A percentile compares a stretch with the other conserved stretches of the same genome.
phyloP scores from a whole-genome alignment of 805 yeast genomes.

The Candida dendrica region DNA sequence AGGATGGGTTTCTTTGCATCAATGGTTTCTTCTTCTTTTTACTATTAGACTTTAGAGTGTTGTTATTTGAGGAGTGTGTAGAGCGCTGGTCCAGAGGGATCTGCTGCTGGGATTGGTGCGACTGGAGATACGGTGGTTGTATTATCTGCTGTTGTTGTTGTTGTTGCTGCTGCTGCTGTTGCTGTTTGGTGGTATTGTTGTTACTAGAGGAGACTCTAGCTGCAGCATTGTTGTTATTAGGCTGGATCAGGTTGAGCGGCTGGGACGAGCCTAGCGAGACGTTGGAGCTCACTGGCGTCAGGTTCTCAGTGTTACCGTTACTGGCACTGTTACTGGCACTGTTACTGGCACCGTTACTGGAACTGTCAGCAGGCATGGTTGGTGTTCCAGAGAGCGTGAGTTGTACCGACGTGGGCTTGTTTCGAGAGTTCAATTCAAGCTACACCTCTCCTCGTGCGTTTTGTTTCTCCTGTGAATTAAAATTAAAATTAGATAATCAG shows the following conservation, averaged over 20 bases:
- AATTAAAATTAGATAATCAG: too few species aligned
- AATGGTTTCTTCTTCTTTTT: slow-evolving; percentile 16
- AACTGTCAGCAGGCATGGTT: too few species aligned
- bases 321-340: background rate
- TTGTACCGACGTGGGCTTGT: too few species aligned
- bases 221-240: background rate
- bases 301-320: background rate
- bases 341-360: too few species aligned
- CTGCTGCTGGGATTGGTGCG: too few species aligned
- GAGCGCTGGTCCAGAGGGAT: slow-evolving; percentile 1
- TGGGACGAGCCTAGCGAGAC: background rate
- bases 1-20: slow-evolving; percentile 14
- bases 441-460: too few species aligned
- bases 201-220: background rate
- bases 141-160: too few species aligned
- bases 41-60: slow-evolving; percentile 3
- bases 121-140: too few species aligned
- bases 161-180: slow-evolving; percentile 1
- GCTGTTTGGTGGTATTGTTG: background rate
- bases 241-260: too few species aligned
- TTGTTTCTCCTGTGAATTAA: too few species aligned
- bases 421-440: too few species aligned
- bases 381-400: too few species aligned
- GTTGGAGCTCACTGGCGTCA: background rate
- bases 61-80: slow-evolving; percentile 7